A percentile compares a stretch with the other conserved stretches of the same genome.
Evolutionary conservation across 1,139 yeast genomes (phyloP).

Genomic region (Suhomyces kunorum): DNA sequence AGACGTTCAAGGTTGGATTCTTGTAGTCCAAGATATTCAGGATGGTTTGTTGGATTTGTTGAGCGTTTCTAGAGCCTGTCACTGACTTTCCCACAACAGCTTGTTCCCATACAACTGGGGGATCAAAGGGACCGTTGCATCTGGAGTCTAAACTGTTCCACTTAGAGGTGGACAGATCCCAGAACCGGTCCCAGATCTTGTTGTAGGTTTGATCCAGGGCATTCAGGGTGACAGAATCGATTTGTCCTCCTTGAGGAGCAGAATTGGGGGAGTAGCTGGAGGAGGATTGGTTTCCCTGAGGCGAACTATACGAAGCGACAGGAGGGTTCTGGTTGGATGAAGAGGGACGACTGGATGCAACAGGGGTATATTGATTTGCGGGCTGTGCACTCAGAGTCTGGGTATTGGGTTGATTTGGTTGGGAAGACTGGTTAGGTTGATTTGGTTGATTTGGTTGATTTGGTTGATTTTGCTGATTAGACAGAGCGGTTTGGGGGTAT

Average conservation of each 20-base stretch:
- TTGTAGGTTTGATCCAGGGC: slow-evolving; percentile 17
- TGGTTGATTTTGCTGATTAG: background rate
- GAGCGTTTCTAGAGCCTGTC: slow-evolving; percentile 7
- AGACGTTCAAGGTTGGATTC: slow-evolving; percentile 24
- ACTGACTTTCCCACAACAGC: slow-evolving; percentile 17
- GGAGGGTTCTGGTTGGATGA: background rate
- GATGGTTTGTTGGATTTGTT: slow-evolving; percentile 12
- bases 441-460: background rate
- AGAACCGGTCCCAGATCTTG: slow-evolving; percentile 27
- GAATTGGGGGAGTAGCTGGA: slow-evolving; percentile 11
- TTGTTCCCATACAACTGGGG: slow-evolving; percentile 19
- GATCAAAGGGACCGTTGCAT: slow-evolving; percentile 16
- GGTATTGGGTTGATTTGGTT: background rate
- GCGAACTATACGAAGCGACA: background rate
- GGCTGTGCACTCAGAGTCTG: background rate
- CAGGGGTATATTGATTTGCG: no score
- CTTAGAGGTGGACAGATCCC: slow-evolving; percentile 17
- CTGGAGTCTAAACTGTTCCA: slow-evolving; percentile 26
- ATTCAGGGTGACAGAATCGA: slow-evolving; percentile 11
- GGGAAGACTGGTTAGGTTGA: background rate
- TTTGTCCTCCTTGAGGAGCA: background rate
- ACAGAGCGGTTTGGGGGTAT: background rate
- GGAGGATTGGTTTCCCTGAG: background rate
- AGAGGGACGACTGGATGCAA: no score
- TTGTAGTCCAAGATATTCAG: slow-evolving; percentile 14